Conservation (phyloP, 108 stramenopile species). For the Aurantiochytrium sp. region DNA sequence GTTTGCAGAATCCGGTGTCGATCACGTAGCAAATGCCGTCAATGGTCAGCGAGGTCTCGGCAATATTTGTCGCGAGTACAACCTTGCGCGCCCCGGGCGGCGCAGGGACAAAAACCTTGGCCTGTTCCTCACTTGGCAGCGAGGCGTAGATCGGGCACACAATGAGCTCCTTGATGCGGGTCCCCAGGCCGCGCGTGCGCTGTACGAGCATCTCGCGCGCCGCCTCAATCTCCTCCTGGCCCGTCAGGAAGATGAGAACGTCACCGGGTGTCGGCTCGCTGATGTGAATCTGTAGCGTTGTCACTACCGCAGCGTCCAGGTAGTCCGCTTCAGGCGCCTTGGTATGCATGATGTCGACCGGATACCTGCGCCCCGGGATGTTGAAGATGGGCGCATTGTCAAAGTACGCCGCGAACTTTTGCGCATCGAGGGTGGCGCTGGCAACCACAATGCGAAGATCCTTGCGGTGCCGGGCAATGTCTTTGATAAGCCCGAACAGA, state of each 20-base stretch:
- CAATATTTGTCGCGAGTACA: conserved; percentile 97
- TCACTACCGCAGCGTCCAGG: conserved; percentile 96
- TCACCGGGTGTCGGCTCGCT: conserved; percentile 93
- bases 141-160: conserved; percentile 96
- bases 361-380: conserved; percentile 85
- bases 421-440: conserved; percentile 94
- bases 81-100: conserved; percentile 91
- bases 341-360: conserved; percentile 89
- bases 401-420: conserved; percentile 95
- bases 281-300: conserved; percentile 93
- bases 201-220: conserved; percentile 82
- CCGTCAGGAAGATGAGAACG: conserved; percentile 93
- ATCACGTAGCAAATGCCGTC: conserved; percentile 98
- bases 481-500: conserved; percentile 91
- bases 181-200: conserved; percentile 77
- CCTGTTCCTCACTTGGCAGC: conserved; percentile 94
- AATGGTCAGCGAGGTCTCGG: conserved; percentile 90
- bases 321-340: conserved; percentile 99
- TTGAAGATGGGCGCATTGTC: conserved; percentile 96
- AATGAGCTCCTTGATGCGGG: conserved; percentile 88
- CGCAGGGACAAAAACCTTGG: conserved; percentile 96
- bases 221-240: conserved; percentile 98
- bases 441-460: conserved; percentile 92
- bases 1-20: conserved; percentile 97
- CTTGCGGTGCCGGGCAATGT: conserved; percentile 84